Conservation (phyloP, 2,329 filamentous ascomycete genomes). For the Exophiala bonariae region DNA sequence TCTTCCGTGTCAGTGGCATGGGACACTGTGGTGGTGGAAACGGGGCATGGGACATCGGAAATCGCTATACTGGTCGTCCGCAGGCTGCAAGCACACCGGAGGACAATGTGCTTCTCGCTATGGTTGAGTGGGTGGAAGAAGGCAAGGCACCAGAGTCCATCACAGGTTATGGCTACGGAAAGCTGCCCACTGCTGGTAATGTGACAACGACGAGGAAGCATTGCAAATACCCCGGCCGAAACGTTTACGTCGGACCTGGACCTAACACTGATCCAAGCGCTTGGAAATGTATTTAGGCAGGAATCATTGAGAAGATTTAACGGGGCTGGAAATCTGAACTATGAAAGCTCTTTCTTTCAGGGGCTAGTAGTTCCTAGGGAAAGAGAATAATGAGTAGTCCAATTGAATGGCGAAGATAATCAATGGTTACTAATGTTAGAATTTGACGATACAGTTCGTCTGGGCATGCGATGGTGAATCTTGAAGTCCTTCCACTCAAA, state of each 20-base stretch:
- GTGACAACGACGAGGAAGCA: constrained; percentile 48
- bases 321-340: too few species aligned
- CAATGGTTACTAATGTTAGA: too few species aligned
- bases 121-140: constrained; percentile 52
- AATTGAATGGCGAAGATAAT: too few species aligned
- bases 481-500: too few species aligned
- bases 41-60: neutral
- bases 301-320: too few species aligned
- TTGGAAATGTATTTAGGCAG: neutral
- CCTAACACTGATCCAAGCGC: neutral
- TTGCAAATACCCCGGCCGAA: constrained; percentile 39
- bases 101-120: constrained; percentile 50
- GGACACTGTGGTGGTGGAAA: too few species aligned
- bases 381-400: too few species aligned
- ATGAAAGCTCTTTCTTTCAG: too few species aligned
- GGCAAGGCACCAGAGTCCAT: constrained; percentile 40
- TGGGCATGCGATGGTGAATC: too few species aligned
- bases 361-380: too few species aligned
- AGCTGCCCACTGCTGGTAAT: constrained; percentile 38
- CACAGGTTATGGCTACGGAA: constrained; percentile 46
- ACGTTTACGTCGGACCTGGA: constrained; percentile 9
- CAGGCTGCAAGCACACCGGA: constrained; percentile 29
- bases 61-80: constrained; percentile 8
- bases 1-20: constrained; percentile 58
- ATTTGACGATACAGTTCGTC: too few species aligned